These are phyloP conservation scores for Buddleja alternifolia DNA, from an alignment of 257 asterid genomes.

Conservation along the genomic window DNA sequence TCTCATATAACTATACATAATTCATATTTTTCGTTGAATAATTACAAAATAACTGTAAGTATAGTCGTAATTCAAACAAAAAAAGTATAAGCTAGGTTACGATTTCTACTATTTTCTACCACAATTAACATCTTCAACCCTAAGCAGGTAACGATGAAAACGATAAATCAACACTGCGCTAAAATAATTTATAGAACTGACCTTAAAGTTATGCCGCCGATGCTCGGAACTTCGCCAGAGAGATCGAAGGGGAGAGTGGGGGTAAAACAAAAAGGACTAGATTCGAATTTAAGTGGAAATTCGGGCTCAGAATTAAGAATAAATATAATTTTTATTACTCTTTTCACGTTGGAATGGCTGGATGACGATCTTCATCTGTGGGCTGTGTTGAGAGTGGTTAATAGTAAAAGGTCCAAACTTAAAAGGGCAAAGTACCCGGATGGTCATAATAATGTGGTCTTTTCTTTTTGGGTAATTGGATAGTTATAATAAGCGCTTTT, in stretches of 20 bases:
- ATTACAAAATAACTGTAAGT: not conserved
- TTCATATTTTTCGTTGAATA: not conserved
- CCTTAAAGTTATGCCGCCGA: conserved; percentile 23
- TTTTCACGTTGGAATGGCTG: no score
- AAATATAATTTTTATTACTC: not conserved
- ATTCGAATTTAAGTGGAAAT: not conserved
- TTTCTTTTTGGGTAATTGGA: no score
- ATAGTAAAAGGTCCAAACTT: not conserved
- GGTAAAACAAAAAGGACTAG: not conserved
- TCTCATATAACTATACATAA: not conserved
- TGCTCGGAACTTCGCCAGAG: conserved; percentile 7
- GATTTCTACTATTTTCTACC: not conserved
- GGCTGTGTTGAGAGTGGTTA: not conserved
- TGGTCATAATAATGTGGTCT: no score
- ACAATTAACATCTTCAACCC: not conserved
- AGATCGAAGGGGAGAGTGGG: not conserved
- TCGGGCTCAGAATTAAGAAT: conserved; percentile 4
- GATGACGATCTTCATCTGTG: not conserved
- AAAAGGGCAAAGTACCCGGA: not conserved
- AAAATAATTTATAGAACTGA: conserved; percentile 15
- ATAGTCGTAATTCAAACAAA: conserved; percentile 18
- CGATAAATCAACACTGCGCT: not conserved
- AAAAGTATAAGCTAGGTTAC: not conserved
- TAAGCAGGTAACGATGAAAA: not conserved
- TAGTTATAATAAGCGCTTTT: no score